Conservation (phyloP, 2,329 filamentous ascomycete species). For the Acrocalymma vagum region DNA sequence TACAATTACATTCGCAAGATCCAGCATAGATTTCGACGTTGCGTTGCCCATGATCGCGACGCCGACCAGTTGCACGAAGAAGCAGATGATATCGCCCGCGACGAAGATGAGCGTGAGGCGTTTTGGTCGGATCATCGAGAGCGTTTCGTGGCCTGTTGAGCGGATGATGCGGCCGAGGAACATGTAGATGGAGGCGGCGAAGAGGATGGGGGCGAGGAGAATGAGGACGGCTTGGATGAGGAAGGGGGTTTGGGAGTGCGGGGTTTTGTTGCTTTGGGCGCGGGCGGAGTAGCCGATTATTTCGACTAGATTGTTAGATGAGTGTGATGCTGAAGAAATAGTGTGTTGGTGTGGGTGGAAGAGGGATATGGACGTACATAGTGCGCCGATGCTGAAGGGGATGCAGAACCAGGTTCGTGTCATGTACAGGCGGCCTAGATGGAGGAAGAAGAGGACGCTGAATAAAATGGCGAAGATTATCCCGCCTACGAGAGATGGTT, state of each 20-base stretch:
- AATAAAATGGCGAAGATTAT: too few species aligned
- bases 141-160: slow-evolving; percentile 44
- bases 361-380: slow-evolving; percentile 51
- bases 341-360: neutral
- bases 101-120: slow-evolving; percentile 65
- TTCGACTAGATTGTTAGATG: too few species aligned
- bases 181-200: slow-evolving; percentile 57
- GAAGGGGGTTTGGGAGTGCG: slow-evolving; percentile 41
- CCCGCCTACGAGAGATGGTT: too few species aligned
- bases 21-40: slow-evolving; percentile 14
- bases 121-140: slow-evolving; percentile 50
- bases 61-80: slow-evolving; percentile 58
- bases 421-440: too few species aligned
- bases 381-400: slow-evolving; percentile 55
- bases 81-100: slow-evolving; percentile 59
- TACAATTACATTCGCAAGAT: slow-evolving; percentile 53
- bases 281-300: slow-evolving; percentile 61
- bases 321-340: neutral
- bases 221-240: slow-evolving; percentile 49
- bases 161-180: slow-evolving; percentile 47
- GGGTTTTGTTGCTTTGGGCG: slow-evolving; percentile 43
- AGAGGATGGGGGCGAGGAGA: slow-evolving; percentile 52
- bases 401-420: slow-evolving; percentile 58
- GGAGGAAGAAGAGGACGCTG: too few species aligned
- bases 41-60: slow-evolving; percentile 8